Conservation (phyloP, 2,329 filamentous ascomycete species). For the Blastomyces percursus region DNA sequence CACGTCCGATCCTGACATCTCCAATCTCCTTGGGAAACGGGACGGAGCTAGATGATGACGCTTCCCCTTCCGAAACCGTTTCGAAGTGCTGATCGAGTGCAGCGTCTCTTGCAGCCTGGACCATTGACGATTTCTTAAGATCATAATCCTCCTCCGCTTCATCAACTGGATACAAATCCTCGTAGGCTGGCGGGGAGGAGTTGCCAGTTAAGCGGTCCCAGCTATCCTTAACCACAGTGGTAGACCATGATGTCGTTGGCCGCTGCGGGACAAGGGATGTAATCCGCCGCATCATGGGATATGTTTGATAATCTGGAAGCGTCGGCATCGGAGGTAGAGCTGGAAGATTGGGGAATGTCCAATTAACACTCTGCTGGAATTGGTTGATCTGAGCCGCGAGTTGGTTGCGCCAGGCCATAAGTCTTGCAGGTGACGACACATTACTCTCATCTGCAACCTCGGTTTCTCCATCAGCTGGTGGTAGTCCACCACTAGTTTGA, state of each 20-base stretch:
- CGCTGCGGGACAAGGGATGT: slow-evolving; percentile 62
- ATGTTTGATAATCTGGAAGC: slow-evolving; percentile 61
- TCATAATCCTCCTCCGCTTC: slow-evolving; percentile 28
- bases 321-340: slow-evolving; percentile 51
- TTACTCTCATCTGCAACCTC: slow-evolving; percentile 21
- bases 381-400: slow-evolving; percentile 63
- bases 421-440: slow-evolving; percentile 49
- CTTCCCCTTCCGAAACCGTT: slow-evolving; percentile 15
- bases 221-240: slow-evolving; percentile 29
- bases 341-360: slow-evolving; percentile 53
- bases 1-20: slow-evolving; percentile 34
- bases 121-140: slow-evolving; percentile 34
- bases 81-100: slow-evolving; percentile 37
- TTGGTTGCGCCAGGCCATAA: slow-evolving; percentile 63
- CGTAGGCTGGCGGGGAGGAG: slow-evolving; percentile 59
- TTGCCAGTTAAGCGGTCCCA: slow-evolving; percentile 54
- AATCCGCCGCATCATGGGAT: slow-evolving; percentile 61
- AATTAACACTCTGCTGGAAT: slow-evolving; percentile 59
- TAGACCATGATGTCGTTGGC: slow-evolving; percentile 38
- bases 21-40: slow-evolving; percentile 23
- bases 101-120: slow-evolving; percentile 35
- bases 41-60: slow-evolving; percentile 7
- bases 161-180: slow-evolving; percentile 58
- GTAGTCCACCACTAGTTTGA: slow-evolving; percentile 12
- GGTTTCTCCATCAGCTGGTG: slow-evolving; percentile 19